Base-by-base conservation (phyloP, 1,139 yeast species). In the Nakaseomyces kungkrabaensis region DNA sequence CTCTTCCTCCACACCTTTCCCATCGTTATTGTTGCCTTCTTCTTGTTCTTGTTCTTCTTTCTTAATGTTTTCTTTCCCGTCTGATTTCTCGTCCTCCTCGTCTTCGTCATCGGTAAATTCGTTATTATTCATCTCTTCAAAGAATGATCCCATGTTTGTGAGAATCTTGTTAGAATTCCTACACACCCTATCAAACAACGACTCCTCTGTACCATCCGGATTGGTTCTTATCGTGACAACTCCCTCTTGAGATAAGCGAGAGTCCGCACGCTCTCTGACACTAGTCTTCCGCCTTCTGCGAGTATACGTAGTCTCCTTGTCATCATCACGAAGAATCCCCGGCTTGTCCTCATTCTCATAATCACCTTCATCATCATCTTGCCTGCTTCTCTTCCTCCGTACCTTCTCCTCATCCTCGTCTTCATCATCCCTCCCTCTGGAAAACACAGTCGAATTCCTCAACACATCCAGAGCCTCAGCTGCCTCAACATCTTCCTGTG, bases 391-490 rank as follows among this genome's bases (percentile, higher is more conserved):
- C 34, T 40, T 36, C 27, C 54, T 52, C 9, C 45, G 42, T 34
- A 43, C 43, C 45, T n/a, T 33, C 7, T 33, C 36, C 7, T 46
- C 46, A n/a, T 40, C 49, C 13, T 50, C 49, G 17, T 32, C 46
- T 31, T 43, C 42, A 40, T 31, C 42, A 45, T 48, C 47, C 46
- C 46, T n/a, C 54, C 57, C 4, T 36, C 38, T 13, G 4, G 42
- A 24, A 38, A 38, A 38, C 44, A 41, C 44, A 54, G 53, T 56
- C 52, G 61, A 55, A 46, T 60, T 55, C 50, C 62, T 54, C 47
- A 61, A 51, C 26, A 57, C 65, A 46, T 57, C 64, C 29, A 63
- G 54, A 26, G 61, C 61, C 46, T 61, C 64, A 22, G 65, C 64
- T 22, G 66, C 65, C 42, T 55, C 52, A 11, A 58, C 59, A 43